Conservation (phyloP, 2,329 filamentous ascomycete genomes). For the Ophiostoma montium region DNA sequence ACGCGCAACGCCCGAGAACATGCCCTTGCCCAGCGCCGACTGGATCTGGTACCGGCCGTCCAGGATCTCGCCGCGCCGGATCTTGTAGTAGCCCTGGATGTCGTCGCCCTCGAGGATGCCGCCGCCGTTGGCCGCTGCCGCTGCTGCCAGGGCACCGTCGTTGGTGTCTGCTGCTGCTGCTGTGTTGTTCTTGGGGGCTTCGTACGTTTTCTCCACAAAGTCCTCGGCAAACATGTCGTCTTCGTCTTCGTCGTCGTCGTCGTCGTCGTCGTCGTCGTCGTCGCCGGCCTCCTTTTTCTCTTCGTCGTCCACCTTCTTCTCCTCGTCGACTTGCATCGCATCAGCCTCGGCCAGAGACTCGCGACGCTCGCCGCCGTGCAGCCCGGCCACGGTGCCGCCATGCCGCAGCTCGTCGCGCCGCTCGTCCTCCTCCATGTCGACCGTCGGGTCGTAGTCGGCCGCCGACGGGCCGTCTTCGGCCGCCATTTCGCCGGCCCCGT, state of each 20-base stretch:
- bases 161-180: slow-evolving; percentile 24
- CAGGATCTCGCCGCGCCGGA: slow-evolving; percentile 80
- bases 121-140: slow-evolving; percentile 41
- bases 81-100: slow-evolving; percentile 89
- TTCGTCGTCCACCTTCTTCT: neutral
- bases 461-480: slow-evolving; percentile 70
- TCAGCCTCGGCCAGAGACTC: slow-evolving; percentile 17
- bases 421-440: slow-evolving; percentile 77
- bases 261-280: slow-evolving; percentile 1
- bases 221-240: slow-evolving; percentile 88
- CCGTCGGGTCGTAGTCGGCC: slow-evolving; percentile 79
- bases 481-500: slow-evolving; percentile 7
- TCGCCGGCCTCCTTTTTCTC: neutral
- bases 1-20: slow-evolving; percentile 92
- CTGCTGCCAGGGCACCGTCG: slow-evolving; percentile 26
- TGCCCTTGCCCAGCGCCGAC: slow-evolving; percentile 77
- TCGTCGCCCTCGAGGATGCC: slow-evolving; percentile 88
- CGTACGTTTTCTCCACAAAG: slow-evolving; percentile 52
- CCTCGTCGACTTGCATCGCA: slow-evolving; percentile 1
- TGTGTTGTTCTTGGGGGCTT: slow-evolving; percentile 21
- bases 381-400: slow-evolving; percentile 30
- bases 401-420: slow-evolving; percentile 53
- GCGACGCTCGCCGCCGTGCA: slow-evolving; percentile 28
- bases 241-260: slow-evolving; percentile 31
- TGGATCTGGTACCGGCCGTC: slow-evolving; percentile 83